phyloP scores from a whole-genome alignment of 345 rosid genomes.

The Bruguiera gymnorhiza region DNA sequence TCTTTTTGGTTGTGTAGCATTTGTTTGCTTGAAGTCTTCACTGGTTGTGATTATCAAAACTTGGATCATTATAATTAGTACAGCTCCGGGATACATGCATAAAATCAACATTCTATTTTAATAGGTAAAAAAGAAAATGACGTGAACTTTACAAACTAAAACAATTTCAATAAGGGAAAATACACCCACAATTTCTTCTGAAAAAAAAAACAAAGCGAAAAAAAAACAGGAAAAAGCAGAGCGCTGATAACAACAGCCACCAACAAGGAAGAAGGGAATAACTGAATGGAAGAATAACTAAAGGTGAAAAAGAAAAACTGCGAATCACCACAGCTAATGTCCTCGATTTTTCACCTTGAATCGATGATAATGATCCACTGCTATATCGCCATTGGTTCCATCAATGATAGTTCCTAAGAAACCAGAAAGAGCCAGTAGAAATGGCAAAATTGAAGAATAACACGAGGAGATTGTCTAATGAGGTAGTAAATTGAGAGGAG shows the following conservation, averaged over 20 bases:
- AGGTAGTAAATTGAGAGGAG: neutral
- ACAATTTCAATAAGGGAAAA: neutral
- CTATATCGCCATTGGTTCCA: conserved; percentile 46
- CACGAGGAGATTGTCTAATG: neutral
- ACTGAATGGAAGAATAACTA: neutral
- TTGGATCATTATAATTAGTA: too few species aligned
- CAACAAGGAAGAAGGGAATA: neutral
- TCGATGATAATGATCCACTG: conserved; percentile 33
- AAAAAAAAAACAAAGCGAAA: neutral
- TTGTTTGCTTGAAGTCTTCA: too few species aligned
- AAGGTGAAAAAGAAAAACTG: neutral
- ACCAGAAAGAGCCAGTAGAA: neutral
- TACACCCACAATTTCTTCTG: neutral
- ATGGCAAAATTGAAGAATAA: neutral
- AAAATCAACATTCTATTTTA: too few species aligned
- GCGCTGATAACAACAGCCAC: neutral
- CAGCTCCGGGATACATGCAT: too few species aligned
- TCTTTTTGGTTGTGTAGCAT: too few species aligned
- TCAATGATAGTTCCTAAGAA: conserved; percentile 59
- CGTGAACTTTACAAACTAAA: too few species aligned
- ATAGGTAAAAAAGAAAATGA: too few species aligned
- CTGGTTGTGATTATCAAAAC: too few species aligned
- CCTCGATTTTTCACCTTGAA: conserved; percentile 16
- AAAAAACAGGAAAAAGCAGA: neutral
- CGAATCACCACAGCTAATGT: neutral